Evolutionary conservation across 164 flowering plant genomes (phyloP).

Genomic region (Kalanchoe fedtschenkoi): DNA sequence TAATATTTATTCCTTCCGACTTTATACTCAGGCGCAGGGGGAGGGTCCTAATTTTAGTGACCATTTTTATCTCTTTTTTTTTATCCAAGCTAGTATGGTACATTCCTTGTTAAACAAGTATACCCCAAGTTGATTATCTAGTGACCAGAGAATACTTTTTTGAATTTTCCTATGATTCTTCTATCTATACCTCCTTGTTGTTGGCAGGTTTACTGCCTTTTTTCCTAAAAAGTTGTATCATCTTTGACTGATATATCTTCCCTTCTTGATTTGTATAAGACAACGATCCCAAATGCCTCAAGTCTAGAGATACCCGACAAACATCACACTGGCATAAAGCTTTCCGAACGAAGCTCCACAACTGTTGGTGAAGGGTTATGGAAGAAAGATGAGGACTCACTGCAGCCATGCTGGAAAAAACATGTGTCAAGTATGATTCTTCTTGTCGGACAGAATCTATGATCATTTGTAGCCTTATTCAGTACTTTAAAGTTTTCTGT

Average conservation of each 20-base stretch:
- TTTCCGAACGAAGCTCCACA: background rate
- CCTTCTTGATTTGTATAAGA: background rate
- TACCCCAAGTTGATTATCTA: too few species aligned
- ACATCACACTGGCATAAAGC: slow-evolving; percentile 3
- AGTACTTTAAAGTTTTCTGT: background rate
- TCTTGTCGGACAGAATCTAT: background rate
- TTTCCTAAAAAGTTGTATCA: background rate
- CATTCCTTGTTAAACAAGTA: too few species aligned
- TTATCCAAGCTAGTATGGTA: too few species aligned
- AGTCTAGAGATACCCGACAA: background rate
- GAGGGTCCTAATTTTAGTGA: too few species aligned
- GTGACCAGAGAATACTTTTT: too few species aligned
- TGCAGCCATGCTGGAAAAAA: slow-evolving; percentile 6
- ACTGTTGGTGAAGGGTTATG: background rate
- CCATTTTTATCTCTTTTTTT: too few species aligned
- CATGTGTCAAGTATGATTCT: background rate
- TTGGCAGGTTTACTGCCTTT: background rate
- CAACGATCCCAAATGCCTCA: background rate
- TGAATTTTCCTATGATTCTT: too few species aligned
- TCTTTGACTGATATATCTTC: background rate
- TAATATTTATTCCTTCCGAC: too few species aligned
- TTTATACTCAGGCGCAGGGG: too few species aligned
- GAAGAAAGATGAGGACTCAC: background rate
- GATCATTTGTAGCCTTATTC: background rate
- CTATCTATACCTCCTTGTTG: too few species aligned